phyloP scores from a whole-genome alignment of 2,329 filamentous ascomycete species.

The Xylogone sp. region DNA sequence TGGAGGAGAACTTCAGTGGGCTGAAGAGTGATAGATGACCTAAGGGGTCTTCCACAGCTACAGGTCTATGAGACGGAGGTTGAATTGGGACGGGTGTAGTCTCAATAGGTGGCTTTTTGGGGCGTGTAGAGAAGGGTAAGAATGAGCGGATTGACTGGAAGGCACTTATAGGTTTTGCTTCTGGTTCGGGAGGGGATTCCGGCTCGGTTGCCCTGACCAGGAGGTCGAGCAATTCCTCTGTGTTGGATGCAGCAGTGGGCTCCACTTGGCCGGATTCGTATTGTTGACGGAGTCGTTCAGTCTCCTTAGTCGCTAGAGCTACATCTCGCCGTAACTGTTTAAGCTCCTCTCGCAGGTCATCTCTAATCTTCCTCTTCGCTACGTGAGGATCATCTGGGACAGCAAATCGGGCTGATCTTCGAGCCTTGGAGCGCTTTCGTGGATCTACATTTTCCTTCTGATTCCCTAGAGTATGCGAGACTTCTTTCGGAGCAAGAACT shows the following conservation, averaged over 20 bases:
- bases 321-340: slow-evolving; percentile 55
- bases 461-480: not conserved
- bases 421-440: slow-evolving; percentile 10
- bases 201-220: slow-evolving; percentile 19
- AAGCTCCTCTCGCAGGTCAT: slow-evolving; percentile 52
- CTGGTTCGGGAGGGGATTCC: slow-evolving; percentile 7
- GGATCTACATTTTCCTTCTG: slow-evolving; percentile 1
- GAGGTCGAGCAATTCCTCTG: slow-evolving; percentile 27
- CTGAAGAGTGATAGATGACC: slow-evolving; percentile 71
- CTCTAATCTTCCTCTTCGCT: slow-evolving; percentile 48
- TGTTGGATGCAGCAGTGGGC: slow-evolving; percentile 38
- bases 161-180: slow-evolving; percentile 18
- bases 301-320: slow-evolving; percentile 52
- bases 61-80: slow-evolving; percentile 57
- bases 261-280: slow-evolving; percentile 32
- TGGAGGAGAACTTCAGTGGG: slow-evolving; percentile 58
- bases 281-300: slow-evolving; percentile 46
- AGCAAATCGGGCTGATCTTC: slow-evolving; percentile 23
- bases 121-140: slow-evolving; percentile 24
- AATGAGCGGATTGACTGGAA: slow-evolving; percentile 25
- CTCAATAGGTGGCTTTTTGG: slow-evolving; percentile 19
- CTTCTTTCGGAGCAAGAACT: not conserved
- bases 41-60: slow-evolving; percentile 61
- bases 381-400: slow-evolving; percentile 25
- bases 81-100: slow-evolving; percentile 29